Base-by-base conservation (phyloP, 1,284 basidiomycete genomes). In the Baeospora myosura region DNA sequence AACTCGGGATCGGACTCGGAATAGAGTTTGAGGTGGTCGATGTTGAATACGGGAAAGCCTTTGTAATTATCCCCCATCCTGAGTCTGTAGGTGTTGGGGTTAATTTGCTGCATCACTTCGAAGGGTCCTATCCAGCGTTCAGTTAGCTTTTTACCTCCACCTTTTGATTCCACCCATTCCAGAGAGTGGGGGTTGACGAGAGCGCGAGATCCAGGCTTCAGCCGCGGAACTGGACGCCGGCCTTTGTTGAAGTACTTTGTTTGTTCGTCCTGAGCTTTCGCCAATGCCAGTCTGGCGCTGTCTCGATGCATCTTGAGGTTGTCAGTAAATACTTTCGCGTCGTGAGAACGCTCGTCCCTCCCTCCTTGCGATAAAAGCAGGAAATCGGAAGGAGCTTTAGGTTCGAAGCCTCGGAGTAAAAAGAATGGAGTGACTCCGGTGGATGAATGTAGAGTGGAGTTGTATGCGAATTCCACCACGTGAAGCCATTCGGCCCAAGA, bases 401-500 rank as follows among this genome's bases (percentile, higher is more conserved):
- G 43, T 0, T 40, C 11, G 22, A 38, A 48, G 3, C 46, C 46
- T 4, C 39, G 12, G 0, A 48, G 32, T 0, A 48, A 18, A 18
- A 45, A 39, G 2, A 38, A 11, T 4, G 46, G 46, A 0, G 43
- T 23, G 4, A 39, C 31, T 20, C 29, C 30, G 4, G 46, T 48
- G 1, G 46, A 45, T 1, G 25, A 21, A 20, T 44, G 43, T 0
- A 42, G 18, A 11, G 22, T n/a, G 0, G 46, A 42, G 20, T 48
- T 48, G 11, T 48, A 48, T 0, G 56, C 53, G 32, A 50, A 52
- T 17, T 49, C 48, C 7, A 54, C 37, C 0, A 52, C 7, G 1
- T 49, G 47, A 1, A 60, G 44, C 7, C 43, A 50, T 4, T 40
- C 32, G 1, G 40, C 39, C 65, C 65, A 68, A 38, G 60, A 40